phyloP scores from a whole-genome alignment of 176 grass and related monocot species.

The Oryza punctata region DNA sequence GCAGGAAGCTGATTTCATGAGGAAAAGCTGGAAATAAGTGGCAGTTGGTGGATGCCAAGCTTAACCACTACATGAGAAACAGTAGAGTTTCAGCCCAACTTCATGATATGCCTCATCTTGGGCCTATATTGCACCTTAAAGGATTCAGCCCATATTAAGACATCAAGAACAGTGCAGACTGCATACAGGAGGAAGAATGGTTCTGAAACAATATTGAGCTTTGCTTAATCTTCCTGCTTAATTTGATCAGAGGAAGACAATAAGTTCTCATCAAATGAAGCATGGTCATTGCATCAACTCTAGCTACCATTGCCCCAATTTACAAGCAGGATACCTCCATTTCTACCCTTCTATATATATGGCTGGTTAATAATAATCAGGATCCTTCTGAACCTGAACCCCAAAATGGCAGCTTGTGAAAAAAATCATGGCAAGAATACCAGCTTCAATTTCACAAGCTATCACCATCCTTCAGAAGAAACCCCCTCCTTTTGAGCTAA shows the following conservation, averaged over 20 bases:
- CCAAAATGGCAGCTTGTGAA: constrained; percentile 62
- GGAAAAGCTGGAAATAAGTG: neutral
- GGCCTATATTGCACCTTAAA: neutral
- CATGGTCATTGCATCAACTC: constrained; percentile 23
- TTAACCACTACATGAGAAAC: neutral
- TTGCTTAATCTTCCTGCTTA: constrained; percentile 24
- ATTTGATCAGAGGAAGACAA: constrained; percentile 29
- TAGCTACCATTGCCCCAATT: constrained; percentile 15
- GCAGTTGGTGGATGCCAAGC: neutral
- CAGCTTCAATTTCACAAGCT: constrained; percentile 38
- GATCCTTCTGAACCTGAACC: constrained; percentile 50
- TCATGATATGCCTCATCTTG: neutral
- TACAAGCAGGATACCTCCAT: constrained; percentile 42
- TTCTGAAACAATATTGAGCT: neutral
- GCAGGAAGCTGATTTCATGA: neutral
- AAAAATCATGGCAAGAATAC: neutral
- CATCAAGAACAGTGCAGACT: neutral
- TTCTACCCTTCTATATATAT: constrained; percentile 28
- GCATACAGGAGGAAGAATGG: neutral
- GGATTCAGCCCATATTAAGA: neutral
- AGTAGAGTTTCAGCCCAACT: neutral
- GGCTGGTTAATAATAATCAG: constrained; percentile 38
- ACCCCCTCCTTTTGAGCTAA: constrained; percentile 8
- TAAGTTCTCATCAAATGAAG: constrained; percentile 26
- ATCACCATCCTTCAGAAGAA: constrained; percentile 64